A percentile compares a stretch with the other conserved stretches of the same genome.
Evolutionary conservation across 2,329 filamentous ascomycete genomes (phyloP).

Genomic region (Xylariales sp.): DNA sequence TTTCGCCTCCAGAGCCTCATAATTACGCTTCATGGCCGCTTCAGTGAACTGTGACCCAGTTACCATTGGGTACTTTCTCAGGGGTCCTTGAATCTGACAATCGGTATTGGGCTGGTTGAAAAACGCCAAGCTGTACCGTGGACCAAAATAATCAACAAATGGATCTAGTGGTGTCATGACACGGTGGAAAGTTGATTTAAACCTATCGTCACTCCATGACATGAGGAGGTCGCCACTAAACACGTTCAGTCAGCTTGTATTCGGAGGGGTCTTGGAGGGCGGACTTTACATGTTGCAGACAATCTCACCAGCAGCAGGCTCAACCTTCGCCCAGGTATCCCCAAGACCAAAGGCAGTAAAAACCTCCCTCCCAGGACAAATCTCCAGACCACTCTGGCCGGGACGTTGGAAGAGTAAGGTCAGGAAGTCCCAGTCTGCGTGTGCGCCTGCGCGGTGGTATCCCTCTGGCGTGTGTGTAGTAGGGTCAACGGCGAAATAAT

Average conservation of each 20-base stretch:
- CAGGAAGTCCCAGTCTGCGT: constrained; percentile 60
- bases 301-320: constrained; percentile 47
- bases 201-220: constrained; percentile 63
- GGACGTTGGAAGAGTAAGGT: constrained; percentile 59
- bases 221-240: constrained; percentile 56
- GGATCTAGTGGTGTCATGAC: constrained; percentile 56
- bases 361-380: constrained; percentile 59
- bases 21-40: constrained; percentile 53
- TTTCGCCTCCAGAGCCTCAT: constrained; percentile 45
- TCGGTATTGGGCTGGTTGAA: constrained; percentile 61
- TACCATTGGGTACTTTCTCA: constrained; percentile 57
- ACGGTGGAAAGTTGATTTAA: constrained; percentile 62
- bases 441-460: constrained; percentile 57
- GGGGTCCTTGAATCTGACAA: constrained; percentile 53
- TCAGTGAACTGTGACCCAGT: constrained; percentile 57
- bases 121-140: constrained; percentile 61
- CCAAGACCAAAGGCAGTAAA: constrained; percentile 55
- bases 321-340: constrained; percentile 60
- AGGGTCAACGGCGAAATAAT: constrained; percentile 47
- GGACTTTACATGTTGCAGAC: constrained; percentile 54
- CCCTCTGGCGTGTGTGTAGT: constrained; percentile 32
- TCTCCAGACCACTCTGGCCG: constrained; percentile 58
- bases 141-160: constrained; percentile 49
- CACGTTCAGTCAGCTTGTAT: neutral
- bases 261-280: neutral